Base-by-base conservation (phyloP, 768 basidiomycete species). In the Asterophora parasitica region DNA sequence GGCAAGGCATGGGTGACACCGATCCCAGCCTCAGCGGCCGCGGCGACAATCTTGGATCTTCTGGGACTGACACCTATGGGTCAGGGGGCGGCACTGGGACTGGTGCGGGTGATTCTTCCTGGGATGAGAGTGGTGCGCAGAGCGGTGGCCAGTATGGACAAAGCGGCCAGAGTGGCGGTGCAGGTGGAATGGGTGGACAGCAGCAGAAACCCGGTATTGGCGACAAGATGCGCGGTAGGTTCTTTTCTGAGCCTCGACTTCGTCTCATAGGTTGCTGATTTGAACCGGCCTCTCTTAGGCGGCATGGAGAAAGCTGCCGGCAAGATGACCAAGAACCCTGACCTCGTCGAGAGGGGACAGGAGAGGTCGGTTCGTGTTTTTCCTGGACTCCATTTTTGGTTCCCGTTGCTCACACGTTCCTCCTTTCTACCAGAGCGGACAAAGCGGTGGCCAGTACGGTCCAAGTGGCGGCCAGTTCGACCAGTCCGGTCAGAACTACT, bases 161-260 rank as follows among this genome's bases (percentile, higher is more conserved):
- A 6, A 4, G 7, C 19, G 11, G 36, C n/a, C 36, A 36, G 37
- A 9, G 6, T 13, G 33, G 12, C 23, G n/a, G n/a, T n/a, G n/a
- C n/a, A n/a, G n/a, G n/a, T n/a, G n/a, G n/a, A n/a, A 27, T 31
- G 26, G 44, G 43, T 26, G 39, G 37, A 0, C 33, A 44, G 26
- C 39, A 42, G 19, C 19, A 15, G 10, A 56, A 58, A 41, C 44
- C 56, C 0, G 33, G 42, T 11, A 49, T 58, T 43, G 55, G 58
- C 2, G 63, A 63, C 10, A 63, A 60, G 26, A 53, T 65, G 32
- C 51, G 52, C 30, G 60, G 60, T 57, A 8, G n/a, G n/a, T n/a
- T n/a, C n/a, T 2, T 49, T 39, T 23, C n/a, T 9, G 7, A 9
- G 4, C 12, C n/a, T 12, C 7, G 37, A 11, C 32, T 1, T 7